These are phyloP conservation scores for Handroanthus guayacan DNA, from an alignment of 257 asterid species.

Conservation along the genomic window DNA sequence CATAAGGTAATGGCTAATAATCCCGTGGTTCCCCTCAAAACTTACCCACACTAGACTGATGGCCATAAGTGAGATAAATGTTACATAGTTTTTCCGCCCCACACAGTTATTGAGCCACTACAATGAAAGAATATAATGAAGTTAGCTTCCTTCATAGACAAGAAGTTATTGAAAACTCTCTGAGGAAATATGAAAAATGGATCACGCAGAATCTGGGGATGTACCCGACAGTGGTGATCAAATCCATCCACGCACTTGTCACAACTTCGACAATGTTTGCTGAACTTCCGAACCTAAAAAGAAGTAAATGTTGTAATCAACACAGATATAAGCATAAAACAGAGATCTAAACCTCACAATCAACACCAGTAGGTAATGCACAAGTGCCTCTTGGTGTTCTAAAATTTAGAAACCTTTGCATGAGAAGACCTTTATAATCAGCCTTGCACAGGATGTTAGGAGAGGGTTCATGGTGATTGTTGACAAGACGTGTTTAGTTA, in stretches of 20 bases:
- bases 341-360: conserved; percentile 24
- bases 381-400: neutral
- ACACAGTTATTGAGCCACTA: conserved; percentile 99
- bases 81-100: conserved; percentile 84
- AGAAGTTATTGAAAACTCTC: conserved; percentile 9
- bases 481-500: neutral
- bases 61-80: conserved; percentile 90
- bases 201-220: conserved; percentile 22
- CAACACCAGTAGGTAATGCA: conserved; percentile 13
- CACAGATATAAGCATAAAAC: conserved; percentile 23
- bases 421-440: conserved; percentile 4
- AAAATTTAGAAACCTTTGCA: conserved; percentile 3
- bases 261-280: conserved; percentile 99
- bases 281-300: conserved; percentile 85
- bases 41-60: conserved; percentile 92
- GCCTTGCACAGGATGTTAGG: neutral
- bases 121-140: conserved; percentile 33
- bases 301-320: conserved; percentile 32
- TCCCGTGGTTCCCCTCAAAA: conserved; percentile 31
- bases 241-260: conserved; percentile 99
- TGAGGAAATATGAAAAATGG: conserved; percentile 29
- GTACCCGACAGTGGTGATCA: conserved; percentile 99
- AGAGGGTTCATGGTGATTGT: neutral
- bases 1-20: neutral
- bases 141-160: conserved; percentile 41